A percentile compares a stretch with the other conserved stretches of the same genome.
phyloP scores from a whole-genome alignment of 1,139 yeast genomes.

The Lizanozyma gosingica region DNA sequence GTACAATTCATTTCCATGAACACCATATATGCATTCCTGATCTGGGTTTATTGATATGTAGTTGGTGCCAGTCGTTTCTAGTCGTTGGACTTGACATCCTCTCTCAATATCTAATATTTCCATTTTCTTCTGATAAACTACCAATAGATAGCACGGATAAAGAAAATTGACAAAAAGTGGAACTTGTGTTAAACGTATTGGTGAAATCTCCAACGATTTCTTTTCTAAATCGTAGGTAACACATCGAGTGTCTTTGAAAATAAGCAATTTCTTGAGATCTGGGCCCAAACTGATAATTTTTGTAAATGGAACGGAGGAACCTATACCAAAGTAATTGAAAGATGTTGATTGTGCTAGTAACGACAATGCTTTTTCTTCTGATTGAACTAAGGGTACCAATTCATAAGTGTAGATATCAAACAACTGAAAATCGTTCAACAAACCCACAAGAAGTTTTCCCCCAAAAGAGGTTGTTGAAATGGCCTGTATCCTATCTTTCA shows the following conservation, averaged over 20 bases:
- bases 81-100: conserved; percentile 30
- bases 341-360: conserved; percentile 7
- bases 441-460: conserved; percentile 17
- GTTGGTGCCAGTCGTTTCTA: conserved; percentile 20
- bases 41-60: conserved; percentile 12
- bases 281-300: conserved; percentile 7
- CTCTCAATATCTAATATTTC: conserved; percentile 28
- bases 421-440: conserved; percentile 19
- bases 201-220: conserved; percentile 5
- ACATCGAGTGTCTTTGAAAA: neutral
- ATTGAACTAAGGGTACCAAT: conserved; percentile 7
- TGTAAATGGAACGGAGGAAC: conserved; percentile 11
- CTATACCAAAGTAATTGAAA: conserved; percentile 16
- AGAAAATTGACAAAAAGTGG: conserved; percentile 22
- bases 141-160: conserved; percentile 23
- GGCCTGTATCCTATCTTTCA: conserved; percentile 24
- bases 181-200: conserved; percentile 16
- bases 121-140: conserved; percentile 23
- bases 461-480: conserved; percentile 9
- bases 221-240: neutral
- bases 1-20: conserved; percentile 18
- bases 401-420: conserved; percentile 18
- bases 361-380: neutral
- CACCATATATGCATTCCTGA: conserved; percentile 15
- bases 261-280: neutral